Conservation (phyloP, 345 rosid genomes). For the Pseudoturritis turrita region DNA sequence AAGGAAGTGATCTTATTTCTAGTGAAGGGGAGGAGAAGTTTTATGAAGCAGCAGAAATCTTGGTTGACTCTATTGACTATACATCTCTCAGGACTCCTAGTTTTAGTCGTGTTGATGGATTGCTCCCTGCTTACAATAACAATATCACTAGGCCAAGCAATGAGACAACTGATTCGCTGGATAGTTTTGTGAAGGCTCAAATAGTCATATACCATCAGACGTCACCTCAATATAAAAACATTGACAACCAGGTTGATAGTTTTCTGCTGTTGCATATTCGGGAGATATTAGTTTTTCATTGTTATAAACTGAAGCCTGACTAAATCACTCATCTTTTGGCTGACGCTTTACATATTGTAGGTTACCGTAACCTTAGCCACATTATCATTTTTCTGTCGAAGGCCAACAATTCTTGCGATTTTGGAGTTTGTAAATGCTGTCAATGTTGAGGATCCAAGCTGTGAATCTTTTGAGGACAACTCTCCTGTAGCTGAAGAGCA, state of each 20-base stretch:
- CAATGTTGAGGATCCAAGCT: constrained; percentile 51
- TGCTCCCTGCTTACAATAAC: constrained; percentile 57
- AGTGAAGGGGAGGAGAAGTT: constrained; percentile 89
- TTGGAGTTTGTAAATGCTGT: constrained; percentile 85
- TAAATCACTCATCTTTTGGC: constrained; percentile 16
- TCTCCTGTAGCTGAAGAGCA: constrained; percentile 48
- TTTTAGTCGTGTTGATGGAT: constrained; percentile 67
- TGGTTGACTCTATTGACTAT: constrained; percentile 52
- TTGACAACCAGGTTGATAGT: constrained; percentile 64
- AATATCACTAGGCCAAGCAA: constrained; percentile 34
- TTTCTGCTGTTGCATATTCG: constrained; percentile 15
- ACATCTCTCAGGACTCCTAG: constrained; percentile 58
- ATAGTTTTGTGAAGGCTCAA: constrained; percentile 96
- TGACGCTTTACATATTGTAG: constrained; percentile 42
- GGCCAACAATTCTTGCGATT: constrained; percentile 91
- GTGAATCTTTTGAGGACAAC: constrained; percentile 53
- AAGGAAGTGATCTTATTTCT: constrained; percentile 33
- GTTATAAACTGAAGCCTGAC: constrained; percentile 8
- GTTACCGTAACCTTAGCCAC: constrained; percentile 79
- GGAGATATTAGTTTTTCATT: background rate
- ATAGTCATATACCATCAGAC: constrained; percentile 66
- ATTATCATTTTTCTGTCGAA: constrained; percentile 85
- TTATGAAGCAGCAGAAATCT: constrained; percentile 87
- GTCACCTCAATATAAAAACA: constrained; percentile 61
- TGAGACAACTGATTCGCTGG: constrained; percentile 47